Evolutionary conservation across 208 protist species (phyloP).

Genomic region (Crithidia bombi): DNA sequence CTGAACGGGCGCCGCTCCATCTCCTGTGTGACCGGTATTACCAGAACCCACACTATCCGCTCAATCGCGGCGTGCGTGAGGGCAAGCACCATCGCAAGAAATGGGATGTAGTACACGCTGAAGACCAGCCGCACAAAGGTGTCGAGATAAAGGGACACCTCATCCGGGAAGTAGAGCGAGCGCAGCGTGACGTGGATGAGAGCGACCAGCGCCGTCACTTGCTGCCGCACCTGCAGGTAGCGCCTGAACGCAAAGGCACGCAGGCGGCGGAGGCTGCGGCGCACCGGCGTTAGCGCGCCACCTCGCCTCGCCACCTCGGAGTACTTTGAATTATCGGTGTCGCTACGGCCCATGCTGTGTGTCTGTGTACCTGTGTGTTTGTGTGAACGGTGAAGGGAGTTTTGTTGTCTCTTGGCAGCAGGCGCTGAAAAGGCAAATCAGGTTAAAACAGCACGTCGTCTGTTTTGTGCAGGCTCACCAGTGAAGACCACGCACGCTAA

Average conservation of each 20-base stretch:
- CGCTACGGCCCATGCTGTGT: background rate
- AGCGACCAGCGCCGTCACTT: constrained; percentile 14
- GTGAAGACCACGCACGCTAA: too few species aligned
- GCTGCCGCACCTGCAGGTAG: constrained; percentile 15
- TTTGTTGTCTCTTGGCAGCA: background rate
- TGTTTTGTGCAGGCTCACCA: too few species aligned
- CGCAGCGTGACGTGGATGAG: constrained; percentile 55
- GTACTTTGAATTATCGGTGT: background rate
- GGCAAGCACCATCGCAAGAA: constrained; percentile 60
- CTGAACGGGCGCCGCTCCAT: constrained; percentile 78
- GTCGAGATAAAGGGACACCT: constrained; percentile 73
- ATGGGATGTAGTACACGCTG: constrained; percentile 76
- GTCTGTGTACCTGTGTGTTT: background rate
- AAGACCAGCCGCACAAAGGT: constrained; percentile 69
- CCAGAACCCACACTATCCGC: constrained; percentile 84
- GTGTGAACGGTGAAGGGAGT: background rate
- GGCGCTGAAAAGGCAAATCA: too few species aligned
- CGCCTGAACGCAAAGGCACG: background rate
- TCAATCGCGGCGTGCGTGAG: constrained; percentile 83
- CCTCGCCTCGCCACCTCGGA: background rate
- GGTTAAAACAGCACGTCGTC: too few species aligned
- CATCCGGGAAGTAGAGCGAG: constrained; percentile 76
- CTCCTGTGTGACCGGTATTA: constrained; percentile 80
- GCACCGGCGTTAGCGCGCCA: background rate
- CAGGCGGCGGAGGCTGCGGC: constrained; percentile 9